Base-by-base conservation (phyloP, 2,329 filamentous ascomycete genomes). In the Hypoxylon sp. region DNA sequence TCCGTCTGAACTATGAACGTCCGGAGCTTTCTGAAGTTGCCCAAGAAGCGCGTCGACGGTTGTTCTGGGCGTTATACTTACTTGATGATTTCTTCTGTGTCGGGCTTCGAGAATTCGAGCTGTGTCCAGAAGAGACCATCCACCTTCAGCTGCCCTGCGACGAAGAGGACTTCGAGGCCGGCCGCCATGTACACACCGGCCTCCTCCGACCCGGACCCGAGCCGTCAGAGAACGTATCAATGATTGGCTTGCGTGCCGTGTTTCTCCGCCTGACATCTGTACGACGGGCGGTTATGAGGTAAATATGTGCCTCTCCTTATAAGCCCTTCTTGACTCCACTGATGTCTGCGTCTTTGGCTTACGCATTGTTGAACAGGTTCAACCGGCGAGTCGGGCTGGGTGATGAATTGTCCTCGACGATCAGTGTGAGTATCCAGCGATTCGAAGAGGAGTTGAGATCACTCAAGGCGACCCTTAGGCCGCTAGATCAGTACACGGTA, bases 1-100 rank as follows among this genome's bases (percentile, higher is more conserved):
- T 83, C 19, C 79, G 81, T 5, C 71, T 83, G 14, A 83, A 82
- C 65, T 80, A 82, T 54, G 81, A 82, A 63, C 75, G 77, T 5
- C 70, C 78, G 1, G 78, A 79, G 42, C 71, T 81, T 3, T 73
- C 75, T 9, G 72, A 73, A 8, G 73, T 78, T 0, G 77, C 79
- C 0, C 80, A 81, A 57, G 81, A 83, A 71, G 77, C 78, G 6
- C 78, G 81, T 0, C 74, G 81, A 1, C 75, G 81, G 6, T 72
- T 82, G 9, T 80, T 80, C 72, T 83, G 81, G 81, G 79, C 79
- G 1, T 72, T 83, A 6, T 82, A 80, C 67, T 70, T 82, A 13
- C 75, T 82, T 4, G 81, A 83, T 59, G 76, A 79, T 50, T 81
- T 80, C 65, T 81, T 82, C 66, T 81, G 80, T 13, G 80, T 81